Percentiles rank a stretch among this genome's conserved stretches.
phyloP scores from a whole-genome alignment of 2,329 filamentous ascomycete genomes.

The Ascochyta fabae region DNA sequence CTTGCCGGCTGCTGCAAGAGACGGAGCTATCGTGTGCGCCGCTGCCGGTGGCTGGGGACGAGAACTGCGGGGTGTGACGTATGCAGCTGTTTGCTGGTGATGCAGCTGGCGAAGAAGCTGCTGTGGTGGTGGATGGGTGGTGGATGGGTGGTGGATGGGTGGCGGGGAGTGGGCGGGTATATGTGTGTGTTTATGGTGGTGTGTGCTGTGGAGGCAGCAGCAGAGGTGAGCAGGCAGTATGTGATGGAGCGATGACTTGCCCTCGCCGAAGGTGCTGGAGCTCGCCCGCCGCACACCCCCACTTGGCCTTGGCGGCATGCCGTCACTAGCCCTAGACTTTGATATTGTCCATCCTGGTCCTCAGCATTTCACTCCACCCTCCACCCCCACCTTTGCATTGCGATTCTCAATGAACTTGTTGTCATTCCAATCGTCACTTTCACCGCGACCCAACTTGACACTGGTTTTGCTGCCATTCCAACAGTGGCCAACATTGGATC shows the following conservation, averaged over 20 bases:
- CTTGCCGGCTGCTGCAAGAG: conserved; percentile 44
- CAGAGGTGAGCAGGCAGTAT: conserved; percentile 8
- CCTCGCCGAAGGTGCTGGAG: conserved; percentile 30
- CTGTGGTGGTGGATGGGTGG: background rate
- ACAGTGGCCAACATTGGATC: too few species aligned
- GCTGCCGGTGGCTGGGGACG: conserved; percentile 15
- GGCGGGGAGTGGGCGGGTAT: background rate
- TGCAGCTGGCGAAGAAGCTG: background rate
- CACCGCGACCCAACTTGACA: background rate
- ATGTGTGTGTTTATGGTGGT: background rate
- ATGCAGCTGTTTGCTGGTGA: conserved; percentile 7
- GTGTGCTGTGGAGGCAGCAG: conserved; percentile 18
- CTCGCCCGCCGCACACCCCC: conserved; percentile 16
- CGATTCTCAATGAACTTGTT: too few species aligned
- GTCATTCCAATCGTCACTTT: too few species aligned
- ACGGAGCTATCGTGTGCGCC: conserved; percentile 33
- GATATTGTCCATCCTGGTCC: background rate
- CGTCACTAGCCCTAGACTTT: background rate
- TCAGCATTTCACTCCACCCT: too few species aligned
- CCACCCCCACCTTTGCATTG: too few species aligned
- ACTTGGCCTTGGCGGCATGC: conserved; percentile 12
- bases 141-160: background rate
- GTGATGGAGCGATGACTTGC: conserved; percentile 18
- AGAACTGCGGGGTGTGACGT: conserved; percentile 24
- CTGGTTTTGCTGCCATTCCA: too few species aligned